Percentiles rank a stretch among this genome's conserved stretches.
phyloP scores from a whole-genome alignment of 805 yeast species.

The Candida gorgasii region DNA sequence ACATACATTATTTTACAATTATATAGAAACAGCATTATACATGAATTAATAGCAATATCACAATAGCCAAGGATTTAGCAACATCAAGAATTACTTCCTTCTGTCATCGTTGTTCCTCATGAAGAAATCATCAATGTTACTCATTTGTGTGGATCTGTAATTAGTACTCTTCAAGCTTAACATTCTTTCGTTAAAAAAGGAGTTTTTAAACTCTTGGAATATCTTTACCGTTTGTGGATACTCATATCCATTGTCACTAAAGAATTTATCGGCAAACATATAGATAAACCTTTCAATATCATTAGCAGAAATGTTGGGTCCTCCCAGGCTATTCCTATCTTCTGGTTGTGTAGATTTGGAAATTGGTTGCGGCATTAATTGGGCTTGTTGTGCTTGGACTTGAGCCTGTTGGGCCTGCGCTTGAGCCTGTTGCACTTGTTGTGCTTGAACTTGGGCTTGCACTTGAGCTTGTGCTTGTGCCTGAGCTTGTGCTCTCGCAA shows the following conservation, averaged over 20 bases:
- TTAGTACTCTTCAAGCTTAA: slow-evolving; percentile 22
- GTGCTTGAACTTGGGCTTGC: slow-evolving; percentile 10
- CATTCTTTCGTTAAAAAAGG: slow-evolving; percentile 43
- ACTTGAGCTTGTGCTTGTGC: slow-evolving; percentile 18
- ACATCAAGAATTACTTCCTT: too few relatives aligned
- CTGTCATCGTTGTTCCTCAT: slow-evolving; percentile 14
- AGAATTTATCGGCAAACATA: slow-evolving; percentile 43
- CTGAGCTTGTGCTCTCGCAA: slow-evolving; percentile 18
- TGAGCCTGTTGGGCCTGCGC: slow-evolving; percentile 19
- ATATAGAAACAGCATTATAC: too few relatives aligned
- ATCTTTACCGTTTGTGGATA: slow-evolving; percentile 45
- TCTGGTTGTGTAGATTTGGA: slow-evolving; percentile 6
- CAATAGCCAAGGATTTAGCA: too few relatives aligned
- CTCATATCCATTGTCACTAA: slow-evolving; percentile 40
- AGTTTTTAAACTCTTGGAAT: slow-evolving; percentile 44
- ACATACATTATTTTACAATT: too few relatives aligned
- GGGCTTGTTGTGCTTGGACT: slow-evolving; percentile 15
- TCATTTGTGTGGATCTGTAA: slow-evolving; percentile 4
- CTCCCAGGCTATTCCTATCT: slow-evolving; percentile 4
- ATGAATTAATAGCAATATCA: too few relatives aligned
- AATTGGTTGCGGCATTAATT: slow-evolving; percentile 6
- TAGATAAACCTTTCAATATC: slow-evolving; percentile 44
- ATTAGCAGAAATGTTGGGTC: slow-evolving; percentile 20
- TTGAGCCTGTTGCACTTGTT: slow-evolving; percentile 13
- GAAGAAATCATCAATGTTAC: slow-evolving; percentile 27